Percentiles rank a stretch among this genome's conserved stretches.
Conservation (phyloP, 1,284 basidiomycete genomes). For the Cryptococcus floricola region DNA sequence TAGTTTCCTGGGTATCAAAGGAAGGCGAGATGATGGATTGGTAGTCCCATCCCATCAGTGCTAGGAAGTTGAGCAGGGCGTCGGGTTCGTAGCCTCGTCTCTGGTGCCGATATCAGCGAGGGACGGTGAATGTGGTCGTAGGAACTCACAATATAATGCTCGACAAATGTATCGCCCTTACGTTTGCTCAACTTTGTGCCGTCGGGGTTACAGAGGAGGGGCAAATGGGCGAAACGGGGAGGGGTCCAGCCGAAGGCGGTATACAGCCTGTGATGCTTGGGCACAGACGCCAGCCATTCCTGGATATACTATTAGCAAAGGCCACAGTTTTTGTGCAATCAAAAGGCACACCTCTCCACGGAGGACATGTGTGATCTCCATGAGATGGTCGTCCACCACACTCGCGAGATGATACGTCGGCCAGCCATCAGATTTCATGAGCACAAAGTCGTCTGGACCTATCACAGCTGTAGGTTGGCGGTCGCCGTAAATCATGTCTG, state of each 20-base stretch:
- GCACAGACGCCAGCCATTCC: constrained; percentile 97
- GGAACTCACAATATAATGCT: constrained; percentile 70
- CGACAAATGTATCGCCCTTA: constrained; percentile 60
- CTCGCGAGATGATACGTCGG: constrained; percentile 97
- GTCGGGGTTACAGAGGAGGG: constrained; percentile 82
- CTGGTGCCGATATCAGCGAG: constrained; percentile 23
- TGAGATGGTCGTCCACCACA: constrained; percentile 91
- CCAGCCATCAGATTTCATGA: constrained; percentile 87
- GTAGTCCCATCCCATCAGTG: constrained; percentile 85
- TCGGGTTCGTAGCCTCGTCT: constrained; percentile 80
- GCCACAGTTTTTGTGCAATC: neutral
- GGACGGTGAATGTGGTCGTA: neutral
- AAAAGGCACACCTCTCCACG: constrained; percentile 71
- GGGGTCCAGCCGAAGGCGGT: constrained; percentile 66
- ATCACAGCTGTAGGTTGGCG: constrained; percentile 24
- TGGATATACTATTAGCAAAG: constrained; percentile 36
- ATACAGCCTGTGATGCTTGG: constrained; percentile 88
- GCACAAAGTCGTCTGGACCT: constrained; percentile 72
- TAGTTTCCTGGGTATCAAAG: neutral
- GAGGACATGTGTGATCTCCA: constrained; percentile 93
- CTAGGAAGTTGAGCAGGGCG: constrained; percentile 88
- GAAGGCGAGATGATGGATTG: constrained; percentile 29
- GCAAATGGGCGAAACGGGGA: constrained; percentile 86
- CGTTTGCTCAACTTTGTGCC: constrained; percentile 94
- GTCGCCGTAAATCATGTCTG: constrained; percentile 33